phyloP scores from a whole-genome alignment of 371 early-diverging fungal species.

The Apophysomyces variabilis region DNA sequence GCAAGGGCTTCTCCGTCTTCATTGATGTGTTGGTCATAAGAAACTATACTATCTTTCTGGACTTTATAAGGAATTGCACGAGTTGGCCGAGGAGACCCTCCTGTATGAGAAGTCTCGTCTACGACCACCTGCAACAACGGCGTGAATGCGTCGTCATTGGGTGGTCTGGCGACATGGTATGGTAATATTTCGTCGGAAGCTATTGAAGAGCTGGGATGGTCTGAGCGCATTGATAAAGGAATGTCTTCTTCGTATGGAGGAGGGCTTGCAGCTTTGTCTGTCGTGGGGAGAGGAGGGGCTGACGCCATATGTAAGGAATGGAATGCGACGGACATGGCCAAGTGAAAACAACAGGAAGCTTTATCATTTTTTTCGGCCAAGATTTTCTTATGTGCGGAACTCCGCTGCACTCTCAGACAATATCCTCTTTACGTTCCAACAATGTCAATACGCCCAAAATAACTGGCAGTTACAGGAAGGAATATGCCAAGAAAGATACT shows the following conservation, averaged over 20 bases:
- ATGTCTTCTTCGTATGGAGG: background rate
- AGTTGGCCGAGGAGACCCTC: background rate
- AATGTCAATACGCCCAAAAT: too few species aligned
- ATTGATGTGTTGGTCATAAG: conserved; percentile 48
- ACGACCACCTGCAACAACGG: background rate
- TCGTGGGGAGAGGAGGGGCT: background rate
- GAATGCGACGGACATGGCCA: background rate
- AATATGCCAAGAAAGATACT: too few species aligned
- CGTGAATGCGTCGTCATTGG: background rate
- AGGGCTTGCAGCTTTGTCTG: background rate
- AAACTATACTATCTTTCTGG: conserved; percentile 14
- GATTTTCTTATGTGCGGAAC: background rate
- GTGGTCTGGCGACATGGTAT: background rate
- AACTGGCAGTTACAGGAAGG: too few species aligned
- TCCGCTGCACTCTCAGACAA: too few species aligned
- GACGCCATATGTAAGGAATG: background rate
- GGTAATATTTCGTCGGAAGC: background rate
- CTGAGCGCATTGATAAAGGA: background rate
- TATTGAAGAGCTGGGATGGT: background rate
- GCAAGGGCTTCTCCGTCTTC: conserved; percentile 48
- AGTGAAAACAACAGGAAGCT: background rate
- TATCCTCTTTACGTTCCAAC: too few species aligned
- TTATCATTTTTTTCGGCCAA: background rate
- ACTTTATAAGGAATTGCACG: background rate
- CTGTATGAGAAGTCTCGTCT: background rate